Percentiles rank a stretch among this genome's conserved stretches.
These are phyloP conservation scores for Clonostachys byssicola DNA, from an alignment of 2,329 filamentous ascomycete species.

Conservation along the genomic window DNA sequence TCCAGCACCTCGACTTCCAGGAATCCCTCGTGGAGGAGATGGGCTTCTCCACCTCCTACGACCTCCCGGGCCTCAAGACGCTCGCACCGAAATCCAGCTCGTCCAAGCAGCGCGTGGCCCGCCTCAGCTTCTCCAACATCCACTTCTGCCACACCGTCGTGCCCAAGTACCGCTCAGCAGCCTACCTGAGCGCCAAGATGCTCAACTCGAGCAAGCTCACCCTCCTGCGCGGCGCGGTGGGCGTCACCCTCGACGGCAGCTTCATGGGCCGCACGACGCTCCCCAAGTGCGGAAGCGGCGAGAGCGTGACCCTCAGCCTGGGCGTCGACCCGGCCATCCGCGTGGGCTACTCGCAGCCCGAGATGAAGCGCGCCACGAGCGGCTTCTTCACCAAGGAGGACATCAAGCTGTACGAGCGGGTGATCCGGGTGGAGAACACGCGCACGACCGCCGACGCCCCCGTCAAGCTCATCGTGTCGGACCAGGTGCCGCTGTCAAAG, in stretches of 20 bases:
- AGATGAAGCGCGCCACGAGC: slow-evolving; percentile 42
- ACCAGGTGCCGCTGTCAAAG: slow-evolving; percentile 59
- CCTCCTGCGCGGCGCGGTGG: slow-evolving; percentile 48
- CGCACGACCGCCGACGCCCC: slow-evolving; percentile 23
- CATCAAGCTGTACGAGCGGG: slow-evolving; percentile 42
- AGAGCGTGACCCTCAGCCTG: slow-evolving; percentile 46
- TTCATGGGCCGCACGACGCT: slow-evolving; percentile 55
- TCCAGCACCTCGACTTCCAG: slow-evolving; percentile 18
- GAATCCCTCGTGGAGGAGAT: slow-evolving; percentile 54
- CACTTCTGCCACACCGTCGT: slow-evolving; percentile 53
- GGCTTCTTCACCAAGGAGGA: slow-evolving; percentile 52
- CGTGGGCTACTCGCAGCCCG: slow-evolving; percentile 51
- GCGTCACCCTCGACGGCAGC: slow-evolving; percentile 58
- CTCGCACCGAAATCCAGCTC: slow-evolving; percentile 43
- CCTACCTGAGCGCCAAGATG: slow-evolving; percentile 55
- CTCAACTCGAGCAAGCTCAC: slow-evolving; percentile 52
- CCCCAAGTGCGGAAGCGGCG: slow-evolving; percentile 50
- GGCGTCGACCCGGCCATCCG: slow-evolving; percentile 56
- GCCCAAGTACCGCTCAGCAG: slow-evolving; percentile 55
- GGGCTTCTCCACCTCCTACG: slow-evolving; percentile 57
- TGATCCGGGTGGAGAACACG: slow-evolving; percentile 46
- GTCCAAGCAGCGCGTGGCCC: slow-evolving; percentile 56
- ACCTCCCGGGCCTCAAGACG: slow-evolving; percentile 54
- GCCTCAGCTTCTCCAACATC: slow-evolving; percentile 44
- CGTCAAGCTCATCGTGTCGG: slow-evolving; percentile 46